Percentiles rank a stretch among this genome's conserved stretches.
Evolutionary conservation across 2,329 filamentous ascomycete genomes (phyloP).

Genomic region (Ceratocystis cubensis): DNA sequence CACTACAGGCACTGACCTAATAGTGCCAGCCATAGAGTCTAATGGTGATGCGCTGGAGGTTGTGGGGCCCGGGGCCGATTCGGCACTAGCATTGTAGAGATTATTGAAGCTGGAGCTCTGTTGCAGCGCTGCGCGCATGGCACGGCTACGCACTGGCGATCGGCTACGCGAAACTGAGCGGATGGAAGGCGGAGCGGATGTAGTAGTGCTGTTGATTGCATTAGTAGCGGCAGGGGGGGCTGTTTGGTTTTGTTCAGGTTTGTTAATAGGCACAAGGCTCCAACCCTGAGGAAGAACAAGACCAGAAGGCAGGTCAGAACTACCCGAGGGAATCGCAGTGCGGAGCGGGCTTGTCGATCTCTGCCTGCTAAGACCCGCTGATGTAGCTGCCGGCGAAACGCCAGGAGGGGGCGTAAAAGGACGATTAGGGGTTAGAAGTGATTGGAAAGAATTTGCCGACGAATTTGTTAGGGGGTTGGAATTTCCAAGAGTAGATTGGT

Average conservation of each 20-base stretch:
- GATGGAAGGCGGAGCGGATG: conserved; percentile 21
- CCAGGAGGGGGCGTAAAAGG: conserved; percentile 13
- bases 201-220: conserved; percentile 14
- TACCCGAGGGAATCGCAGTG: conserved; percentile 44
- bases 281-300: conserved; percentile 53
- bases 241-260: conserved; percentile 37
- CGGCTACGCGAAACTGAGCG: conserved; percentile 17
- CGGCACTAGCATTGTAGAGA: conserved; percentile 11
- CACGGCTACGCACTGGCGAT: conserved; percentile 16
- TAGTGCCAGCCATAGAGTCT: not conserved
- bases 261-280: conserved; percentile 47
- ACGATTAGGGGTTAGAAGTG: conserved; percentile 22
- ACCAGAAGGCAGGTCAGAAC: conserved; percentile 48
- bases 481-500: conserved; percentile 17
- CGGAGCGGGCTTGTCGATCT: conserved; percentile 19
- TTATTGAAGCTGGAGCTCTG: conserved; percentile 19
- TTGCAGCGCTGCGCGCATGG: conserved; percentile 21
- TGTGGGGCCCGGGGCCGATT: conserved; percentile 21
- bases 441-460: conserved; percentile 21
- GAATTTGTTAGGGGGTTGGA: conserved; percentile 20
- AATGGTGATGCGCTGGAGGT: not conserved
- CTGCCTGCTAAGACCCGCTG: conserved; percentile 14
- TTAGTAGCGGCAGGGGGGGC: conserved; percentile 23
- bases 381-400: conserved; percentile 2
- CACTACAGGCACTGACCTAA: conserved; percentile 13